Evolutionary conservation across 2,329 filamentous ascomycete genomes (phyloP).

Genomic region (Claviceps monticola): DNA sequence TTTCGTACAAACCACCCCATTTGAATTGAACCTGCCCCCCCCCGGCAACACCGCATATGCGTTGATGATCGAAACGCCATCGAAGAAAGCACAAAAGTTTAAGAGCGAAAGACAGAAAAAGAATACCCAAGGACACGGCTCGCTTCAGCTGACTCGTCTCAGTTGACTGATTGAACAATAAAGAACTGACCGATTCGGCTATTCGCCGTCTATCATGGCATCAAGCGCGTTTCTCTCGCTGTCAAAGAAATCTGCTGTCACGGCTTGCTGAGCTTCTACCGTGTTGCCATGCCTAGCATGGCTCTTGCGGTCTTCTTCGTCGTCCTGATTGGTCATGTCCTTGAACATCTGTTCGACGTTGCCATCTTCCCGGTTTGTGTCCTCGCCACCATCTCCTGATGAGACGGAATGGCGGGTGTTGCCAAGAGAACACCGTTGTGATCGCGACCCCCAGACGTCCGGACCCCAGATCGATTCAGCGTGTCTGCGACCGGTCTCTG

Average conservation of each 20-base stretch:
- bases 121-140: neutral
- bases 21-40: too few species aligned
- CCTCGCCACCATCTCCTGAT: constrained; percentile 15
- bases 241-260: constrained; percentile 30
- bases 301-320: constrained; percentile 27
- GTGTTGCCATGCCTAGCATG: constrained; percentile 14
- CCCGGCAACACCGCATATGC: too few species aligned
- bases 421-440: constrained; percentile 15
- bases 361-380: constrained; percentile 26
- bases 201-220: constrained; percentile 30
- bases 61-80: neutral
- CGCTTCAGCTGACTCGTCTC: too few species aligned
- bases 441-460: constrained; percentile 28
- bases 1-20: too few species aligned
- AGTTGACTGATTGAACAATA: too few species aligned
- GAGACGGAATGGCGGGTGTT: constrained; percentile 14
- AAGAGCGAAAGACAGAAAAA: neutral
- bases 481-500: constrained; percentile 33
- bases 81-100: neutral
- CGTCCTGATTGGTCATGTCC: constrained; percentile 40
- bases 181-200: constrained; percentile 1
- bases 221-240: constrained; percentile 33
- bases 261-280: constrained; percentile 13
- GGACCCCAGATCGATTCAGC: constrained; percentile 38
- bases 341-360: constrained; percentile 42